These are phyloP conservation scores for Fusarium sp. DNA, from an alignment of 2,329 filamentous ascomycete genomes.

Conservation along the genomic window DNA sequence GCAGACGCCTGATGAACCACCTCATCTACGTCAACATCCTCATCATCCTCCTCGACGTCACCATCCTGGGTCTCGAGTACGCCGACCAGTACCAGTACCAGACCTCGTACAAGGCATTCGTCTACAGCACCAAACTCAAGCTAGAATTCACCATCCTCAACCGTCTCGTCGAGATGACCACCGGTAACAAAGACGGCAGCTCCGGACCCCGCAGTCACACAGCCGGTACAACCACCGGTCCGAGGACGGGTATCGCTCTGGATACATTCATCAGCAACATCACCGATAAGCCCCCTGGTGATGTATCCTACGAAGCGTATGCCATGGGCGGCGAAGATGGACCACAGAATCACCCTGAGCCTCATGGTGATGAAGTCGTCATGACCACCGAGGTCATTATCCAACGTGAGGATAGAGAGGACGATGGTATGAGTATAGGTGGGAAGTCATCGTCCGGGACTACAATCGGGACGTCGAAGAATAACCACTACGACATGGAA, in stretches of 20 bases:
- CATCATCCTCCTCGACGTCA: conserved; percentile 61
- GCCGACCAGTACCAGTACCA: conserved; percentile 54
- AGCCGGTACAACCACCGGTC: conserved; percentile 11
- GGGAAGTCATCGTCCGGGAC: conserved; percentile 35
- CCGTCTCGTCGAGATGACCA: conserved; percentile 53
- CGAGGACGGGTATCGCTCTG: conserved; percentile 36
- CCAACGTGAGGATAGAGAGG: conserved; percentile 37
- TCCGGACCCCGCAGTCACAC: conserved; percentile 42
- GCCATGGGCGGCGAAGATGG: conserved; percentile 44
- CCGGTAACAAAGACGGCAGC: conserved; percentile 44
- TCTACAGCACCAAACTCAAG: conserved; percentile 57
- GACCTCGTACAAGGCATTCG: conserved; percentile 54
- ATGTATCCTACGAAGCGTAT: conserved; percentile 43
- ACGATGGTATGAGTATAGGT: conserved; percentile 36
- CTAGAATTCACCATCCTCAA: conserved; percentile 58
- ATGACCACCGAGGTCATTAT: conserved; percentile 47
- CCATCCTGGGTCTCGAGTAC: conserved; percentile 56
- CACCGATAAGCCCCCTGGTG: conserved; percentile 16
- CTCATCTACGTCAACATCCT: conserved; percentile 60
- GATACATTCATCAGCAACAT: conserved; percentile 40
- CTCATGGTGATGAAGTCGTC: conserved; percentile 36
- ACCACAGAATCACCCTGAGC: neutral
- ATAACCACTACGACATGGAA: conserved; percentile 27
- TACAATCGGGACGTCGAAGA: conserved; percentile 23
- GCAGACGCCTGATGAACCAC: conserved; percentile 52